These are phyloP conservation scores for Phytopythium aichiense DNA, from an alignment of 352 stramenopile species.

Conservation along the genomic window DNA sequence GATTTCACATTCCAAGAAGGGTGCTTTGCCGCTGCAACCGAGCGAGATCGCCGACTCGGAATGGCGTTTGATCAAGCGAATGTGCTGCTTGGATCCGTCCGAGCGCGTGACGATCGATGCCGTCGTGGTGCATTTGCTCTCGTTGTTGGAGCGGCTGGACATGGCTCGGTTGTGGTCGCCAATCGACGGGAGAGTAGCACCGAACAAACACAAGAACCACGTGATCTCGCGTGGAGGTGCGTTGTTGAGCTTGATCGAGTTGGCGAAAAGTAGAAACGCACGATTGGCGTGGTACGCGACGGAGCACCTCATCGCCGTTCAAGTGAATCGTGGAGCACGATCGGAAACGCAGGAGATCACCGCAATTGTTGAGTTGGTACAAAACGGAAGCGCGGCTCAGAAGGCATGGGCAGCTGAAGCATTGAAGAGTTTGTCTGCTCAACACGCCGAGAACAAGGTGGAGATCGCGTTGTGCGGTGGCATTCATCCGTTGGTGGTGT, in stretches of 20 bases:
- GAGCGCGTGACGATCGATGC: slow-evolving; percentile 16
- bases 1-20: slow-evolving; percentile 13
- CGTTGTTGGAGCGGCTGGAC: neutral
- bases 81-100: slow-evolving; percentile 24
- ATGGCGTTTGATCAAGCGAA: slow-evolving; percentile 30
- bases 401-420: neutral
- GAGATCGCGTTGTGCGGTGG: no score
- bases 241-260: neutral
- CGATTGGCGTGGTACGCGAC: neutral
- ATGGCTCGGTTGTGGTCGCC: neutral
- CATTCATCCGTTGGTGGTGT: no score
- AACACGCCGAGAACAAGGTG: no score
- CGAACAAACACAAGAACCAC: neutral
- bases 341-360: neutral
- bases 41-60: slow-evolving; percentile 25
- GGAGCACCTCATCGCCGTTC: neutral
- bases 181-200: neutral
- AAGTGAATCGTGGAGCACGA: neutral
- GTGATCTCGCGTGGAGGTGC: neutral
- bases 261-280: neutral
- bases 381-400: neutral
- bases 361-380: neutral
- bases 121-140: slow-evolving; percentile 9
- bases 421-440: neutral
- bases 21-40: slow-evolving; percentile 18